Evolutionary conservation across 352 stramenopile genomes (phyloP).

Genomic region (Pythium rishiriense): DNA sequence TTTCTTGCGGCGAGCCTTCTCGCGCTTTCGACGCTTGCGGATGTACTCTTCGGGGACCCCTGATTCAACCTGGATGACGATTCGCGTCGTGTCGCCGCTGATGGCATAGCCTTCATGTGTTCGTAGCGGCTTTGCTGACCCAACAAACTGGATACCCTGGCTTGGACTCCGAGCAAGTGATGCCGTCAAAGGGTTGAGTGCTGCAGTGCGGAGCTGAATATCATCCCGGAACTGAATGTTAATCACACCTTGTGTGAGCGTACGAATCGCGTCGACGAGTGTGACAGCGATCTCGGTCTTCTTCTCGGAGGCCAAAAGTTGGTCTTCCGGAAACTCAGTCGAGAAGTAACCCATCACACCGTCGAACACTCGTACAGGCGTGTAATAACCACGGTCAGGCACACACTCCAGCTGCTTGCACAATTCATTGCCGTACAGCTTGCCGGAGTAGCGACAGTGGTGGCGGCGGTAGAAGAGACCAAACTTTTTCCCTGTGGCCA

Average conservation of each 20-base stretch:
- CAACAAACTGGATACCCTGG: slow-evolving; percentile 70
- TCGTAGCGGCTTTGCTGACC: slow-evolving; percentile 31
- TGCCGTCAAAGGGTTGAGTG: slow-evolving; percentile 25
- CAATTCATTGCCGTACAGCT: slow-evolving; percentile 85
- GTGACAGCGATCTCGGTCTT: slow-evolving; percentile 87
- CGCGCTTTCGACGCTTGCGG: slow-evolving; percentile 80
- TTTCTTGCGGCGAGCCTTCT: slow-evolving; percentile 76
- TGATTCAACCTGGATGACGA: slow-evolving; percentile 59
- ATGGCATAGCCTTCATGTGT: slow-evolving; percentile 29
- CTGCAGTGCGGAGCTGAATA: slow-evolving; percentile 52
- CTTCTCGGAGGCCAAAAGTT: slow-evolving; percentile 79
- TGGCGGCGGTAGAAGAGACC: slow-evolving; percentile 85
- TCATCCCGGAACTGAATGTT: slow-evolving; percentile 74
- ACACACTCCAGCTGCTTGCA: slow-evolving; percentile 80
- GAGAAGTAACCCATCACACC: slow-evolving; percentile 79
- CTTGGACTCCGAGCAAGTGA: slow-evolving; percentile 54
- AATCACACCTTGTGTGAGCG: slow-evolving; percentile 48
- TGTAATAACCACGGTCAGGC: slow-evolving; percentile 80
- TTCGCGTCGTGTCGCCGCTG: slow-evolving; percentile 39
- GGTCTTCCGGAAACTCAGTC: slow-evolving; percentile 81
- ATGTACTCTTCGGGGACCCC: slow-evolving; percentile 86
- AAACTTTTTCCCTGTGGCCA: slow-evolving; percentile 87
- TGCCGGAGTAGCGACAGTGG: slow-evolving; percentile 85
- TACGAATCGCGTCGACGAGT: slow-evolving; percentile 77
- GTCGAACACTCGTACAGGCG: slow-evolving; percentile 76